These are phyloP conservation scores for Penstemon davidsonii DNA, from an alignment of 257 asterid genomes.

Conservation along the genomic window DNA sequence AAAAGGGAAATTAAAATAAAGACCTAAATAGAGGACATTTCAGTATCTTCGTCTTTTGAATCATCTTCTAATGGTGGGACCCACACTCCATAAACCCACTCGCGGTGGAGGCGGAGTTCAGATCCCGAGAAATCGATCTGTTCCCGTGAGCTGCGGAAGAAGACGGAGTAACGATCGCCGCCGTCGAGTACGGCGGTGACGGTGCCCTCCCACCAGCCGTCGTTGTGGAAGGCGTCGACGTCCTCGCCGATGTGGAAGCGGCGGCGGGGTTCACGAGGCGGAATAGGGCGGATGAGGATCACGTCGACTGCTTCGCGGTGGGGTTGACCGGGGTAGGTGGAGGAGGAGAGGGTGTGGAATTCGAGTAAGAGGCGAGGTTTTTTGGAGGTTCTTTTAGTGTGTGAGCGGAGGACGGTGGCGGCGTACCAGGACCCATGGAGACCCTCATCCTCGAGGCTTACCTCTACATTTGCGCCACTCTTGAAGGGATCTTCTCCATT, in stretches of 20 bases:
- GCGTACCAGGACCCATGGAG: slow-evolving; percentile 64
- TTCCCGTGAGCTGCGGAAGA: slow-evolving; percentile 54
- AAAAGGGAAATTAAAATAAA: no score
- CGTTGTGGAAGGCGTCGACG: slow-evolving; percentile 63
- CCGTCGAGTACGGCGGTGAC: slow-evolving; percentile 30
- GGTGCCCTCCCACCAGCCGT: slow-evolving; percentile 72
- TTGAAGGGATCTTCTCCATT: slow-evolving; percentile 29
- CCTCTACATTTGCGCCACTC: slow-evolving; percentile 49
- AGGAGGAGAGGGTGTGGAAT: slow-evolving; percentile 43
- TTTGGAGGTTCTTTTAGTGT: slow-evolving; percentile 21
- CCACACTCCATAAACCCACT: slow-evolving; percentile 61
- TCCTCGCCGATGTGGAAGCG: slow-evolving; percentile 49
- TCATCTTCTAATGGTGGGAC: slow-evolving; percentile 41
- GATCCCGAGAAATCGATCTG: slow-evolving; percentile 42
- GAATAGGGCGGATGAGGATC: slow-evolving; percentile 49
- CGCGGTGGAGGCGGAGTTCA: slow-evolving; percentile 62
- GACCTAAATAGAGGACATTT: no score
- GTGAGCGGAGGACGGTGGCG: slow-evolving; percentile 46
- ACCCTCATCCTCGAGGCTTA: slow-evolving; percentile 47
- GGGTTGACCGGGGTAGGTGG: slow-evolving; percentile 20
- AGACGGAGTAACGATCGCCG: slow-evolving; percentile 42
- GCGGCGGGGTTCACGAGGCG: slow-evolving; percentile 49
- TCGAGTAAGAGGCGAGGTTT: slow-evolving; percentile 30
- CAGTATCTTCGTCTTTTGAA: no score
- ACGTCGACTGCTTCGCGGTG: slow-evolving; percentile 41